Evolutionary conservation across 495 filamentous ascomycete species (phyloP), one percentile per base, ranked within the genome.

Genomic region (Parachaetomium inaequale): DNA sequence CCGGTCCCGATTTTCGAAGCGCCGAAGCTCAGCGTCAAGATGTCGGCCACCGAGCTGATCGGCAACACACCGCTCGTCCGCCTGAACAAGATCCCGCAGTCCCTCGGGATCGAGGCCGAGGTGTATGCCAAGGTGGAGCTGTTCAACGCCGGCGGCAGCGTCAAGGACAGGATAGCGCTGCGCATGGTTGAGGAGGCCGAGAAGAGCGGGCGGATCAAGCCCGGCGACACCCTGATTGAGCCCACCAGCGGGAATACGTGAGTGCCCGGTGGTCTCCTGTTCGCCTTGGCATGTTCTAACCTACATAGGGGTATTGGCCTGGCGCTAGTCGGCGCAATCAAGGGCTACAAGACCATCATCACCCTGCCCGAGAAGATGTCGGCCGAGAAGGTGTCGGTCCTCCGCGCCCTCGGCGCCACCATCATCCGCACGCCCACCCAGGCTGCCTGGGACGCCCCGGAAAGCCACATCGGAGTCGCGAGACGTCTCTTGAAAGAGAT

Each of bases 331-430:
- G 93, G 85, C 34, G 94, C 94, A 8, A 88, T 99, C 62, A 97
- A 97, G 79, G 93, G 90, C 54, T 98, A 99, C 78, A 94, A 93
- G 75, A 94, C 91, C 17, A 97, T 99, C 75, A 99, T 99, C 70
- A 99, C 94, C 0, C 85, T 99, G 3, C 94, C 94, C 40, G 94
- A 99, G 78, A 99, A 99, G 81, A 99, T 99, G 94, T 96, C 92
- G 7, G 85, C 91, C 29, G 94, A 99, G 76, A 99, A 99, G 74
- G 95, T 99, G 14, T 85, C 92, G 2, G 94, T 99, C 12, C 81
- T 99, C 28, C 86, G 90, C 50, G 93, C 94, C 19, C 83, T 99
- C 34, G 94, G 94, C 61, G 93, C 94, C 25, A 96, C 94, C 66
- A 98, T 99, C 71, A 96, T 99, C 66, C 88, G 94, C 52, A 99